Conservation (phyloP, 2,329 filamentous ascomycete species). For the Fusarium scirpi region DNA sequence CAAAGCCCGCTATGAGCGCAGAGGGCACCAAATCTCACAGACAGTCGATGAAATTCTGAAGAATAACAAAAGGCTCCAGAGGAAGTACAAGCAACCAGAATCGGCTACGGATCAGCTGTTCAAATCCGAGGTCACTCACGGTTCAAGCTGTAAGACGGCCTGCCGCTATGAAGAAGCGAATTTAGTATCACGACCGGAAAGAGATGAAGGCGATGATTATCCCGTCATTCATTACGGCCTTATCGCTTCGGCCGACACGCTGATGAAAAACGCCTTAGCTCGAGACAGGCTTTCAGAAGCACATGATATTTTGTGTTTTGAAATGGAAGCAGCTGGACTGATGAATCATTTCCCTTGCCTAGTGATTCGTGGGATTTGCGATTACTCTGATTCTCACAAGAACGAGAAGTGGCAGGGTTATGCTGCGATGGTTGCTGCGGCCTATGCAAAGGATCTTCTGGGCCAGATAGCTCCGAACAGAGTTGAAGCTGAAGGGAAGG, state of each 20-base stretch:
- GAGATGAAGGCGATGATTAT: accelerated
- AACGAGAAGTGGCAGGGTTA: slow-evolving; percentile 49
- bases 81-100: too few species aligned
- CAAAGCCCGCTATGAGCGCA: not conserved
- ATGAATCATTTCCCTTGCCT: not conserved
- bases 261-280: not conserved
- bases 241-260: not conserved
- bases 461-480: slow-evolving; percentile 2
- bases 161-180: too few species aligned
- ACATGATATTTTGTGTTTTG: not conserved
- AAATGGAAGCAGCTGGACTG: not conserved
- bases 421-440: slow-evolving; percentile 50
- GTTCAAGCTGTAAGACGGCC: accelerated
- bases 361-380: not conserved
- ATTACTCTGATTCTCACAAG: not conserved
- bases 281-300: not conserved
- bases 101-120: accelerated
- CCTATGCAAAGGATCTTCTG: not conserved
- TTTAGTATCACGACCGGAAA: too few species aligned
- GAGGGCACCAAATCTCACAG: not conserved
- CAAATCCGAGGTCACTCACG: too few species aligned
- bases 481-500: not conserved
- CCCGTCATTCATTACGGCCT: not conserved
- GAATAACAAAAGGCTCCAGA: too few species aligned
- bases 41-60: not conserved